Base-by-base conservation (phyloP, 192 early-diverging fungal species). In the Coemansia aciculifera region DNA sequence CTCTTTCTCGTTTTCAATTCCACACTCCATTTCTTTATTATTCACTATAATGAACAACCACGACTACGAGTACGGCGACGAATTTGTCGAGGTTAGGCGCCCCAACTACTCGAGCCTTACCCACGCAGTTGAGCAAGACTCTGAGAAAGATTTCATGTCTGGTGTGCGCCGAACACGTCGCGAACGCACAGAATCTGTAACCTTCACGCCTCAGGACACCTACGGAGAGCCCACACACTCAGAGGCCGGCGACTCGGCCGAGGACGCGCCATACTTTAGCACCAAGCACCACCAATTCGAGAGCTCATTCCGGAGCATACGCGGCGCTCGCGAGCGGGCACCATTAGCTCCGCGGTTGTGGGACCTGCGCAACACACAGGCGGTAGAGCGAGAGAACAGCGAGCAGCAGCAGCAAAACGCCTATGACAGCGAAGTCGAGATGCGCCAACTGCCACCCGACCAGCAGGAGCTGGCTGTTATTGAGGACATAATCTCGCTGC, bases 401-500 rank as follows among this genome's bases (percentile, higher is more conserved):
- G 64, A 68, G n/a, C 65, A 48, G 29, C 66, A 64, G 29, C 56
- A 64, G 6, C 44, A 51, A 12, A 70, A 37, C 34, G 49, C 54
- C 19, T 81, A 76, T 8, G 79, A 81, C 57, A 71, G 59, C 36
- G 68, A 73, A 1, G 68, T 81, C 24, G 74, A 73, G 61, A 42
- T 75, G 62, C 68, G 63, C 27, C 64, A 38, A 52, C 62, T 88
- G 63, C 79, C 80, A 31, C 31, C 75, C 0, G 82, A 85, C 23
- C 73, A 88, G 56, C 94, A 96, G 73, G 94, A 96, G 75, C 87
- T 86, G 70, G 84, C 87, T 9, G 85, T 96, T 27, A 89, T 98
- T 24, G 92, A 98, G 62, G 96, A 98, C 74, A 71, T 97, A 0
- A 75, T 98, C 56, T 97, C 90, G 67, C 89, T 93, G 15, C 81